Evolutionary conservation across 2,329 filamentous ascomycete genomes (phyloP), one percentile per base, ranked within the genome.

Genomic region (Apiospora arundinis): DNA sequence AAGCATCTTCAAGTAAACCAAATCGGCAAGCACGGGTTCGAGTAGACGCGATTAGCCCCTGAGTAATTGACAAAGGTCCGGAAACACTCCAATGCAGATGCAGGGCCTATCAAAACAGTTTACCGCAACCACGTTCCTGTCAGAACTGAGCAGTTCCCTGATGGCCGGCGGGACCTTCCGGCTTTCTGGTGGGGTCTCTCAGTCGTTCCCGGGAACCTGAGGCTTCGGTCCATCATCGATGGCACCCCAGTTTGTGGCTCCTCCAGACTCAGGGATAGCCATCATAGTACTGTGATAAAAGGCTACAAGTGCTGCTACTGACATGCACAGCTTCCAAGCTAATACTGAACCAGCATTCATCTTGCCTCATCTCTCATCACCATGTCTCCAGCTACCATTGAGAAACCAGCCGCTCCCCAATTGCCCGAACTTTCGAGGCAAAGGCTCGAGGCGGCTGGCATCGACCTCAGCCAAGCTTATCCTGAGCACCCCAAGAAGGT

Each of bases 401-500:
- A 67, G n/a, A 67, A 67, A 9, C 40, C 65, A 25, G 65, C 65
- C 63, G 37, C 4, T n/a, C 65, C 65, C 9, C 8, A 45, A 67
- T 28, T 67, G 65, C 65, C 65, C 65, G 65, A 67, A 25, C 65
- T 44, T 25, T 67, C 65, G 9, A 45, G 65, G 65, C 37, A 67
- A 28, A 67, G 65, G n/a, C 65, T 67, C 18, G 65, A 67, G 65
- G 37, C 40, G 40, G 65, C 40, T 25, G 65, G 65, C 40, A 45
- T 67, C 40, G 65, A 67, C 21, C 65, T 67, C 6, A 45, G 21
- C 1, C 6, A 42, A 44, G 65, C 65, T 16, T 67, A 67, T 45
- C 65, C 65, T 28, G 65, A 67, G 18, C 65, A 67, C 3, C 65
- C 65, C 65, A 67, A 67, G 65, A 67, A 67, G n/a, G 65, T 67